Conservation (phyloP, 2,329 filamentous ascomycete species). For the Colletotrichum chlorophyti region DNA sequence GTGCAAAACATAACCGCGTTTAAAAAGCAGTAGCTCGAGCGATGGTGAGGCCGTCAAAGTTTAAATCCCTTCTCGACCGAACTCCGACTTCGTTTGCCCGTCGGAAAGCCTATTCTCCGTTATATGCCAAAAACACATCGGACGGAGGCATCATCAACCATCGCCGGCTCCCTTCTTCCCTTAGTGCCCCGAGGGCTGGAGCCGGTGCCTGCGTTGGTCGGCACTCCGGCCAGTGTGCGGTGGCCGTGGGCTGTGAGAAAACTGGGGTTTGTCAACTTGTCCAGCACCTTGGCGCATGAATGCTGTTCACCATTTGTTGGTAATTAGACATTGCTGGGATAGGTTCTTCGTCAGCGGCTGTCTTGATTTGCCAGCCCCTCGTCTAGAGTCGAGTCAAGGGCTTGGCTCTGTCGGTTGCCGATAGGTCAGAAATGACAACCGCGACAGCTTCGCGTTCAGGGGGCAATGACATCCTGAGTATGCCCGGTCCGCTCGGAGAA, state of each 20-base stretch:
- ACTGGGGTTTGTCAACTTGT: too few relatives aligned
- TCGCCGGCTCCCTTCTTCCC: too few relatives aligned
- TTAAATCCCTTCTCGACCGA: neutral
- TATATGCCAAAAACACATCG: neutral
- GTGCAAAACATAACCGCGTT: neutral
- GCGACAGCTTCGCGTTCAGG: neutral
- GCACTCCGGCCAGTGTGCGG: too few relatives aligned
- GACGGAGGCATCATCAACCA: neutral
- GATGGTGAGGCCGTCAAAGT: neutral
- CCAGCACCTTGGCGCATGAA: too few relatives aligned
- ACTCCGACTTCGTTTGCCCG: neutral
- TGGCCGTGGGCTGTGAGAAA: too few relatives aligned
- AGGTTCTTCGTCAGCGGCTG: neutral
- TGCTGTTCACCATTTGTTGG: too few relatives aligned
- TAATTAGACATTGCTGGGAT: too few relatives aligned
- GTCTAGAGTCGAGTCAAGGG: too few relatives aligned
- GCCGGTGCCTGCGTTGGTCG: too few relatives aligned
- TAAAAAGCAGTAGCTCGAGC: neutral
- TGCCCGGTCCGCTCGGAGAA: too few relatives aligned
- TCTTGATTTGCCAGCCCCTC: too few relatives aligned
- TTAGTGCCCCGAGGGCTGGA: too few relatives aligned
- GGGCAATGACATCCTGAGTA: neutral
- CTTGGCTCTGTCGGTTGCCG: neutral
- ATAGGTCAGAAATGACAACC: neutral
- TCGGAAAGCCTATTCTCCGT: neutral